Base-by-base conservation (phyloP, 1,284 basidiomycete genomes). In the Exobasidium rhododendri region DNA sequence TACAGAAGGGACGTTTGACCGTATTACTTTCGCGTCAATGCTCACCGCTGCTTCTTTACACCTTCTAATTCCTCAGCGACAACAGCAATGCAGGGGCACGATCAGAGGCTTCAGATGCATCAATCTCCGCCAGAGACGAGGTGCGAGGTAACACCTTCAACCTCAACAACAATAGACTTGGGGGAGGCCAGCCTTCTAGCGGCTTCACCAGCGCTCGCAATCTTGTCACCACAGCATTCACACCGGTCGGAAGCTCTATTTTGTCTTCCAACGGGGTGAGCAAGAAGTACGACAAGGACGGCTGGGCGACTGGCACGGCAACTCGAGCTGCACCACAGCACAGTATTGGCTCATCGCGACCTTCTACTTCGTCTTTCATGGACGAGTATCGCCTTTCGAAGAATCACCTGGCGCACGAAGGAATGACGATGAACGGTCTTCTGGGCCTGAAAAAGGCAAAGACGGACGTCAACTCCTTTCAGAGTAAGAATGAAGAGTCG, bases 331-430 rank as follows among this genome's bases (percentile, higher is more conserved):
- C 35, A 17, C 35, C 35, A 10, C 7, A 17, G 17, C 35, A 7
- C 7, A 40, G 7, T 40, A 17, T 17, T 10, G 35, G 35, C 17
- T 40, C 35, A 7, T 40, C 35, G 7, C 7, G 35, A 40, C 35
- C 10, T 10, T 40, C 35, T 10, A 10, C 47, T 10, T 31, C 47
- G 7, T 50, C 47, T 24, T 50, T 50, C 20, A 50, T 31, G 47
- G 47, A 50, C 47, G 47, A 50, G 22, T 50, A 50, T 50, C 47
- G 47, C 20, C 22, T 50, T 7, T 26, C 24, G 7, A 50, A 50
- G 20, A 50, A 50, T 31, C 24, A 50, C 22, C 20, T 26, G 24
- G 47, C 29, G 7, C 47, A 50, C 29, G 22, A 24, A 31, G 22
- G 22, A 7, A 40, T 40, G 35, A 40, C 35, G 10, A 40, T 40